phyloP scores from a whole-genome alignment of 2,329 filamentous ascomycete genomes.

The Aspergillus tanneri region DNA sequence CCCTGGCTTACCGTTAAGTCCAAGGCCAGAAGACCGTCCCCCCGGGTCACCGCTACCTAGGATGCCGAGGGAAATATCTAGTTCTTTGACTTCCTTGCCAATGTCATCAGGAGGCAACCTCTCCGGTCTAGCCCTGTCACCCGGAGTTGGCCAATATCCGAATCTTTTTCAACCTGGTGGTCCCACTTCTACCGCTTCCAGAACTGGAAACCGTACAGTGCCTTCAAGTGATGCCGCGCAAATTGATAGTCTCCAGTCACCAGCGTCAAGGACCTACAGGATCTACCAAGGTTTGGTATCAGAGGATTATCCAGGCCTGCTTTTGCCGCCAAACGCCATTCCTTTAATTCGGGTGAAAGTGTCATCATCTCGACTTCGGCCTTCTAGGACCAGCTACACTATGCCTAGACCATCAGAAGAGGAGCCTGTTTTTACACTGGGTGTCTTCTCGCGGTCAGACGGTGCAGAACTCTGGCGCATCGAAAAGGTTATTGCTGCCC shows the following conservation, averaged over 20 bases:
- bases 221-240: constrained; percentile 39
- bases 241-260: constrained; percentile 35
- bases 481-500: constrained; percentile 82
- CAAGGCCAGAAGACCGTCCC: constrained; percentile 60
- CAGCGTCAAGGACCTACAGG: constrained; percentile 37
- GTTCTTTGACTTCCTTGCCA: constrained; percentile 61
- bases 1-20: constrained; percentile 64
- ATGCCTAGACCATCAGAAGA: constrained; percentile 79
- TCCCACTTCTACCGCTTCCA: constrained; percentile 11
- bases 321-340: constrained; percentile 84
- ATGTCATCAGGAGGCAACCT: constrained; percentile 62
- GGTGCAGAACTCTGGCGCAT: constrained; percentile 78
- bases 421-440: constrained; percentile 90
- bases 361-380: constrained; percentile 90
- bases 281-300: constrained; percentile 78
- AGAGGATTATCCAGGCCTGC: constrained; percentile 80
- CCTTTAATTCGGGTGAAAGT: constrained; percentile 83
- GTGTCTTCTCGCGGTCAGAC: constrained; percentile 70
- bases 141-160: constrained; percentile 70
- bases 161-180: constrained; percentile 63
- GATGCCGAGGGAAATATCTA: constrained; percentile 50
- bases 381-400: constrained; percentile 80
- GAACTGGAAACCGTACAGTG: constrained; percentile 22
- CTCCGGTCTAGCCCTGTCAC: constrained; percentile 61
- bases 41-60: constrained; percentile 60